Percentiles rank a stretch among this genome's conserved stretches.
These are phyloP conservation scores for Ophiorrhiza pumila DNA, from an alignment of 257 asterid genomes.

Conservation along the genomic window DNA sequence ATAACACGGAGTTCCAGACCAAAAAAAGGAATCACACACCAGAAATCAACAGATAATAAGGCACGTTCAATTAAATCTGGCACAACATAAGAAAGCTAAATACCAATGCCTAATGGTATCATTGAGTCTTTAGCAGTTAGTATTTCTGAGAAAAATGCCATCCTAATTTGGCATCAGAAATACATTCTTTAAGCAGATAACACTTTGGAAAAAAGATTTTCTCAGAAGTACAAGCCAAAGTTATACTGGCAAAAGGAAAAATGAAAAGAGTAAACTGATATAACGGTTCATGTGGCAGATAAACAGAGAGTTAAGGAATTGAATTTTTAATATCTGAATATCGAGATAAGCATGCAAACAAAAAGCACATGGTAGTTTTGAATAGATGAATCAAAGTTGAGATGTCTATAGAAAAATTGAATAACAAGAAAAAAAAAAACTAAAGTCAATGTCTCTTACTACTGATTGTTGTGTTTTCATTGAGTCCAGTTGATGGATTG, in stretches of 20 bases:
- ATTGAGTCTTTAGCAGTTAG: not conserved
- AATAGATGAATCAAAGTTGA: not conserved
- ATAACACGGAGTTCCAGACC: not conserved
- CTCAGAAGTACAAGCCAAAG: not conserved
- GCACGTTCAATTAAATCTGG: not conserved
- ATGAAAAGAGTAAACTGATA: not conserved
- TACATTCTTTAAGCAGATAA: not conserved
- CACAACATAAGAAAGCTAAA: not conserved
- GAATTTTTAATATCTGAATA: not conserved
- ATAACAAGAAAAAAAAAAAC: not conserved
- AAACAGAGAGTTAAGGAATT: not conserved
- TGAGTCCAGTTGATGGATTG: not conserved
- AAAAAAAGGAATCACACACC: not conserved
- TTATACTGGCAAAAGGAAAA: not conserved
- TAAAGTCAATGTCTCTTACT: not conserved
- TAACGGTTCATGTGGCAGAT: not conserved
- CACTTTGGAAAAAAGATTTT: too few species aligned
- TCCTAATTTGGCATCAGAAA: not conserved
- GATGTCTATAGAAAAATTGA: not conserved
- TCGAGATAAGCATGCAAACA: not conserved
- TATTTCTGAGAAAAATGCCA: not conserved
- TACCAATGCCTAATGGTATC: not conserved
- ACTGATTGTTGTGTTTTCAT: not conserved
- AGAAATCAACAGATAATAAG: not conserved
- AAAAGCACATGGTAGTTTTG: not conserved